Base-by-base conservation (phyloP, 106 monocot genomes). In the Allium cepa region DNA sequence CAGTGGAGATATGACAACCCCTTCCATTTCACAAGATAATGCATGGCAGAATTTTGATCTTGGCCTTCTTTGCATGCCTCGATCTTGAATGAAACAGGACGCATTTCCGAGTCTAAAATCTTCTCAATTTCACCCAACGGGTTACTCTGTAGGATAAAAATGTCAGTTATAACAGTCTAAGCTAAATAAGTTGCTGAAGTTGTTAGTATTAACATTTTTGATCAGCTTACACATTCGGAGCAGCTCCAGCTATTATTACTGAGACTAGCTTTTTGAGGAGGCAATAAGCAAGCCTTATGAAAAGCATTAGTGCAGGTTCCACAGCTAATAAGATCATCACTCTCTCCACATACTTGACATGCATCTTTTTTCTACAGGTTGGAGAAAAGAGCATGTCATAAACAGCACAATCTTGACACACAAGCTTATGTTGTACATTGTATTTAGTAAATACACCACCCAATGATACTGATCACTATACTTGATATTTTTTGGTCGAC, bases 1-100 rank as follows among this genome's bases (percentile, higher is more conserved):
- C 94, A 87, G 64, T 94, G 94, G 77, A 94, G 79, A 64, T 87
- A 81, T 7, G 94, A 90, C 58, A 94, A 58, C 47, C 90, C 90
- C 72, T 94, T 94, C 94, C 94, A 94, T 65, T 94, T 94, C 17
- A 94, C 90, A 62, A 94, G 87, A 73, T 90, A 94, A 47, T 87
- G 82, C 16, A 81, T 86, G 11, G 11, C 58, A 67, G 26, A 71
- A 67, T 75, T 76, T 56, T 79, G 76, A 51, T 85, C 90, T 17
- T 81, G 66, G 51, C 59, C 67, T 57, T 73, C 46, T 56, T 78
- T 79, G 60, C 72, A 74, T 64, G 68, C 57, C 68, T 82, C 82
- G 69, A 11, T 69, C 8, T 48, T 75, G 49, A 17, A 28, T 53
- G 46, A 66, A 62, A 56, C 67, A 28, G 84, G 66, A 12, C 76